These are phyloP conservation scores for Solanum bulbocastanum DNA, from an alignment of 257 asterid genomes.

Conservation along the genomic window DNA sequence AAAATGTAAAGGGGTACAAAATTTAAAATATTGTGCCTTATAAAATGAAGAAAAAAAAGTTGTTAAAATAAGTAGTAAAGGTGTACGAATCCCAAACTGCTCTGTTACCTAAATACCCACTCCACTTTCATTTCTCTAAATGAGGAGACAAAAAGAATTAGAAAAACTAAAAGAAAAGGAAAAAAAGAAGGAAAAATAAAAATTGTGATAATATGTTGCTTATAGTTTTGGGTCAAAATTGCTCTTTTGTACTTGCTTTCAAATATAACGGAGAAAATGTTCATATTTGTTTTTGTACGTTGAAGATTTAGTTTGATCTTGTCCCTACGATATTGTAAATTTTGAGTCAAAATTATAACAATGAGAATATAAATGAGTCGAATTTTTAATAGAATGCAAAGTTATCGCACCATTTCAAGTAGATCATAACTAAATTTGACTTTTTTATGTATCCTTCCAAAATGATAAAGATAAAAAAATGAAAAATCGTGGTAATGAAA, in stretches of 20 bases:
- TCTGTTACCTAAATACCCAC: background rate
- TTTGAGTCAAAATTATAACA: too few species aligned
- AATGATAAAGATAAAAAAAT: too few species aligned
- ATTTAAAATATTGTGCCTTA: background rate
- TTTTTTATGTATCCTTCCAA: accelerated
- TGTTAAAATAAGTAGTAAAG: background rate
- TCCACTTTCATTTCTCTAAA: background rate
- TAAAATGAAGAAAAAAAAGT: background rate
- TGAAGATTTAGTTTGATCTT: accelerated
- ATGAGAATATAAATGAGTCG: accelerated
- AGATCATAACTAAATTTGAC: background rate
- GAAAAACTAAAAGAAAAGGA: background rate
- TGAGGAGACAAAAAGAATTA: background rate
- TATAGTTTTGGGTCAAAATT: background rate
- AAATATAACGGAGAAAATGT: background rate
- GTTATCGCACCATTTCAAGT: background rate
- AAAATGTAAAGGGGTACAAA: background rate
- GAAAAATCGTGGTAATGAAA: background rate
- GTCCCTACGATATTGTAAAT: background rate
- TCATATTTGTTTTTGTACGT: accelerated
- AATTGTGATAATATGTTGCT: accelerated
- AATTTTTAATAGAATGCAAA: accelerated
- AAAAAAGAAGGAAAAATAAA: background rate
- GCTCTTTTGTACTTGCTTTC: background rate
- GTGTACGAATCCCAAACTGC: background rate